Percentiles rank a stretch among this genome's conserved stretches.
These are phyloP conservation scores for Solanum acaule DNA, from an alignment of 257 asterid genomes.

Conservation along the genomic window DNA sequence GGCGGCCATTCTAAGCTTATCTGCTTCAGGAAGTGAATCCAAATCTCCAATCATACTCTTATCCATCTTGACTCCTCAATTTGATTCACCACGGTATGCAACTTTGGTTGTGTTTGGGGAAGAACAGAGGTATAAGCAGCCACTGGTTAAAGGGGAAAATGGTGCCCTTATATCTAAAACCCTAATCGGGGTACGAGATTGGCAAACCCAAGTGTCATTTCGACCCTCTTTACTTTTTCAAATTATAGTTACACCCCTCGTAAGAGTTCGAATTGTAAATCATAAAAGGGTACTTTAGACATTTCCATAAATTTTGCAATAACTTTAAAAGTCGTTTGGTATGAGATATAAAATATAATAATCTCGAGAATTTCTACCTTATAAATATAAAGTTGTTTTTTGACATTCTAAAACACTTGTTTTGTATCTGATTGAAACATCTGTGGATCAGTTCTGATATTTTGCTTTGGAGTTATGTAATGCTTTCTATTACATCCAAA, in stretches of 20 bases:
- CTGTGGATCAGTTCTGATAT: background rate
- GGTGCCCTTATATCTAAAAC: background rate
- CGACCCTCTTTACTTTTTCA: background rate
- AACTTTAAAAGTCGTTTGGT: too few species aligned
- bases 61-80: slow-evolving; percentile 12
- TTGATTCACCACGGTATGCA: background rate
- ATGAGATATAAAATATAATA: too few species aligned
- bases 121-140: background rate
- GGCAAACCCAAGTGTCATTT: background rate
- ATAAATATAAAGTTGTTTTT: background rate
- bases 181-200: background rate
- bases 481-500: too few species aligned
- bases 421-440: background rate
- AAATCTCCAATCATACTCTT: slow-evolving; percentile 21
- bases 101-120: background rate
- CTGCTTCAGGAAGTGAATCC: slow-evolving; percentile 28
- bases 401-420: background rate
- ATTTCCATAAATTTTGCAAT: background rate
- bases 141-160: background rate
- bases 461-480: too few species aligned
- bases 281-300: background rate
- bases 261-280: background rate
- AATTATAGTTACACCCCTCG: background rate
- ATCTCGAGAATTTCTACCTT: background rate
- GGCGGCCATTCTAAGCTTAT: slow-evolving; percentile 14